Base-by-base conservation (phyloP, 371 early-diverging fungal species). In the Homolaphlyctis polyrhiza region DNA sequence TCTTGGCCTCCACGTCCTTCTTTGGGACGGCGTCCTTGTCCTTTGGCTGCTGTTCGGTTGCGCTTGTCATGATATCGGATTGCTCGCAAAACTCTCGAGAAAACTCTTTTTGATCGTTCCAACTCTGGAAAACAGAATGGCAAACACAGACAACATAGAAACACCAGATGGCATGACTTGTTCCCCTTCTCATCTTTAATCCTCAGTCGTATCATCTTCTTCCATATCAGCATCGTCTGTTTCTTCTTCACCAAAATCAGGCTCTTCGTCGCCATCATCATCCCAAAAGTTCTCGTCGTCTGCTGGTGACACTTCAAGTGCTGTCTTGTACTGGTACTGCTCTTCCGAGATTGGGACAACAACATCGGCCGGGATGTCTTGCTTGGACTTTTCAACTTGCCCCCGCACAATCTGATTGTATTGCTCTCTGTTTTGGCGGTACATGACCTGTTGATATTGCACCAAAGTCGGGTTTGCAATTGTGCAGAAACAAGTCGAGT, bases 371-470 rank as follows among this genome's bases (percentile, higher is more conserved):
- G 51, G 51, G 25, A 74, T 74, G 49, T 79, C 71, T 54, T 66
- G 63, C 52, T 71, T 70, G 21, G 72, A 71, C 35, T 21, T 18
- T 60, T 74, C 68, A 13, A 76, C 76, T 57, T 79, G 75, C 61
- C 70, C 50, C 50, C 65, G 58, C 18, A 77, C 71, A 28, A 62
- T 74, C n/a, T 30, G 23, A 2, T 69, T 62, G 60, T 75, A 79
- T 18, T 36, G 39, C 23, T 64, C 63, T 2, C 70, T 61, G 60
- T 77, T 64, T 4, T 66, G 62, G 33, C 79, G 35, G 52, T 61
- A 79, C 62, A 76, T 33, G 29, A 77, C 77, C 72, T 71, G 32
- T 2, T 1, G 43, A 21, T 21, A 51, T 2, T 23, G 2, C 35
- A 18, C 30, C 4, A 61, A 6, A 3, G n/a, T 28, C 2, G 4